These are phyloP conservation scores for Guadua angustifolia DNA, from an alignment of 176 grass and related monocot species.

Conservation along the genomic window DNA sequence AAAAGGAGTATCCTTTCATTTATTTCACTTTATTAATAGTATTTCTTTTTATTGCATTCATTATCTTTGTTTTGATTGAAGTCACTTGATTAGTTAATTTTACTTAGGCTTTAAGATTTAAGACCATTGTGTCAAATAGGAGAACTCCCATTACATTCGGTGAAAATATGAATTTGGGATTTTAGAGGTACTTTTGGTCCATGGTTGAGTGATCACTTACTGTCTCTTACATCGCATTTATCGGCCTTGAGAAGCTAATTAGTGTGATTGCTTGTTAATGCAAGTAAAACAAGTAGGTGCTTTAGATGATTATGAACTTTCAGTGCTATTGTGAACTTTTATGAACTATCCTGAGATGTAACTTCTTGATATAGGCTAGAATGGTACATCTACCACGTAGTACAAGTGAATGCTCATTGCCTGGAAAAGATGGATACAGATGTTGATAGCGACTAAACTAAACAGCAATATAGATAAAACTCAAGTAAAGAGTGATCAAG, in stretches of 20 bases:
- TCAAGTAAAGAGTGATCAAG: not conserved
- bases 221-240: not conserved
- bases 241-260: not conserved
- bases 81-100: not conserved
- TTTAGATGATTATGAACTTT: conserved; percentile 35
- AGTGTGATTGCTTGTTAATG: not conserved
- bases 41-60: conserved; percentile 29
- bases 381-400: conserved; percentile 10
- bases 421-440: not conserved
- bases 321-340: not conserved
- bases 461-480: not conserved
- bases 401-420: not conserved
- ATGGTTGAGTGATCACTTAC: not conserved
- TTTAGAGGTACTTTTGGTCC: not conserved
- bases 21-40: not conserved
- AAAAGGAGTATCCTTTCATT: conserved; percentile 85
- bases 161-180: not conserved
- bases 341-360: not conserved
- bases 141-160: not conserved
- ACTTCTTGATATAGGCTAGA: not conserved
- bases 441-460: not conserved
- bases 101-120: not conserved
- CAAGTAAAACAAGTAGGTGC: not conserved
- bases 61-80: conserved; percentile 37
- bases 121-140: conserved; percentile 23